Evolutionary conservation across 1,284 basidiomycete species (phyloP), one percentile per base, ranked within the genome.

Genomic region (Thelephora terrestris): DNA sequence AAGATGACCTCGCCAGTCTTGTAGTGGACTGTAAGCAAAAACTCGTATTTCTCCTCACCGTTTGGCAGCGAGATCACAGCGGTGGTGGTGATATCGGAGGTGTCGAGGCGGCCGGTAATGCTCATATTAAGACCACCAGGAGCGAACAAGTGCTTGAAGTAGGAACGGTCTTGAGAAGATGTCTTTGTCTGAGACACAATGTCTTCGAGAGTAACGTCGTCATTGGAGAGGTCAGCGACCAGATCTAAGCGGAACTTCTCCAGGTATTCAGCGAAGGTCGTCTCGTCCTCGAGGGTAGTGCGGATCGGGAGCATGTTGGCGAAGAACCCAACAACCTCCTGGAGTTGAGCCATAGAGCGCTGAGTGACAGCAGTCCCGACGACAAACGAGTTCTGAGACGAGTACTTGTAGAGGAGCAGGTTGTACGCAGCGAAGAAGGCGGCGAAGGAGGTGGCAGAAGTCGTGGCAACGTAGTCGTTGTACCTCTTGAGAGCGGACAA

Each of bases 131-230:
- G 53, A 35, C 61, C 60, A 20, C 60, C 58, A 1, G 55, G 55
- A 37, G 61, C 60, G 51, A 61, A 61, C 18, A 61, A 43, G 46
- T 61, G 59, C 43, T 61, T 61, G 52, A 63, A 61, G 55, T 60
- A 63, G 49, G 61, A 59, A 18, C 60, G 59, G n/a, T 46, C 51
- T n/a, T 51, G 46, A 16, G 58, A 50, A 10, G 56, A 52, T 1
- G 55, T 55, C 42, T 56, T 61, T 24, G 58, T 52, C 5, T 63
- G 48, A 17, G 45, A 47, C 24, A 63, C 59, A 14, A 61, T 57
- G 45, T 61, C 59, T 44, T 63, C 61, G 39, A 61, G 62, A 3
- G 52, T 60, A 5, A 61, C 58, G 16, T 62, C 60, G 32, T 58
- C 59, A 24, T 62, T 55, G 2, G 47, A 43, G 21, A 62, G 44